Evolutionary conservation across 176 grass and related monocot species (phyloP).

Genomic region (Poa annua): DNA sequence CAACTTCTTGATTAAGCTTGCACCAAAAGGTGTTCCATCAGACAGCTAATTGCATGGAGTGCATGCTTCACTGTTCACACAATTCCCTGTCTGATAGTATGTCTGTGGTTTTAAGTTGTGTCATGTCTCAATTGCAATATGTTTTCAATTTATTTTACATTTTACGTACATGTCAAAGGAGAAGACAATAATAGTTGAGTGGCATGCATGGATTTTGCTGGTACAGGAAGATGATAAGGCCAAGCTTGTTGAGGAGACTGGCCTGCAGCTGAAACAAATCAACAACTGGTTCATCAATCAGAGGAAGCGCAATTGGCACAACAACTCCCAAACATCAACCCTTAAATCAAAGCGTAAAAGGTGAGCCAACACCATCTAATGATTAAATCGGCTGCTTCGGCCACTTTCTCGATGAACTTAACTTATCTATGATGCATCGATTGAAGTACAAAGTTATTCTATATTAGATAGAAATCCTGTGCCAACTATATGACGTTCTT

Average conservation of each 20-base stretch:
- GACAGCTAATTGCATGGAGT: not conserved
- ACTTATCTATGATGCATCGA: not conserved
- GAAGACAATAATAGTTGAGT: conserved; percentile 8
- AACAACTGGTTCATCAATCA: conserved; percentile 99
- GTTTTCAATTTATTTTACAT: not conserved
- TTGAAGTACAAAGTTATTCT: not conserved
- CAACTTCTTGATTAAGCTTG: conserved; percentile 34
- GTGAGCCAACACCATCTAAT: conserved; percentile 35
- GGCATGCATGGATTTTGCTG: conserved; percentile 3
- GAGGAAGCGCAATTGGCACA: conserved; percentile 99
- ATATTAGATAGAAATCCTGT: not conserved
- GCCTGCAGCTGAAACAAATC: conserved; percentile 97
- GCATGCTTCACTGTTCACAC: not conserved
- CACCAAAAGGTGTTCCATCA: conserved; percentile 30
- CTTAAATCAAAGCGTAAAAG: conserved; percentile 99
- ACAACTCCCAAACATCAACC: conserved; percentile 86
- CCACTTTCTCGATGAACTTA: not conserved
- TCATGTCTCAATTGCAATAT: not conserved
- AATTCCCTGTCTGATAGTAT: not conserved
- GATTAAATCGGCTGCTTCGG: not conserved
- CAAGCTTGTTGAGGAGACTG: conserved; percentile 98
- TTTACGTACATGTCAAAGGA: not conserved
- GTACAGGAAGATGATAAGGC: conserved; percentile 97
- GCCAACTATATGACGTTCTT: not conserved
- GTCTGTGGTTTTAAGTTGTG: conserved; percentile 1